phyloP scores from a whole-genome alignment of 345 rosid species.

The Camelina laxa region DNA sequence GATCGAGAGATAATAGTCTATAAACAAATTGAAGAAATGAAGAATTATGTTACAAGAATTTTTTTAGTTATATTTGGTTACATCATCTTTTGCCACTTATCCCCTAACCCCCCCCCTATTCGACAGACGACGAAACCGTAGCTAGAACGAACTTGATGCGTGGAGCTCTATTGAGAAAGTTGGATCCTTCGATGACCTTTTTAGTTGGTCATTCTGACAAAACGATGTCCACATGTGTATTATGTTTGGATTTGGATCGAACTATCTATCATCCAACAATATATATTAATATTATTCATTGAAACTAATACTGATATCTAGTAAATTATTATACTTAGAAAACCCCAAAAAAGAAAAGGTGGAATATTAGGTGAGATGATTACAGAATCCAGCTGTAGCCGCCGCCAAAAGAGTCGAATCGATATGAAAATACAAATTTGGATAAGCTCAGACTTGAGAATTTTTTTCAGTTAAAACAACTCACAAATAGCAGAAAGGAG shows the following conservation, averaged over 20 bases:
- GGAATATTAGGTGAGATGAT: conserved; percentile 39
- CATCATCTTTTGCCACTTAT: neutral
- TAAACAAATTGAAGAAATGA: neutral
- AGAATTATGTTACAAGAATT: neutral
- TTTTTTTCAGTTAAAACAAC: neutral
- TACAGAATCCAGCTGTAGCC: conserved; percentile 34
- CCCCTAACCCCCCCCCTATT: no score
- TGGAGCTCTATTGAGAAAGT: no score
- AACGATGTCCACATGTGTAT: neutral
- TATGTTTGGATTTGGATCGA: neutral
- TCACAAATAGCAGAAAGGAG: no score
- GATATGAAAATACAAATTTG: neutral
- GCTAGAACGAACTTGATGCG: no score
- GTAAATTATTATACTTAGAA: neutral
- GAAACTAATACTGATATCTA: neutral
- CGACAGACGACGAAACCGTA: no score
- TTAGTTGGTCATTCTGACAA: neutral
- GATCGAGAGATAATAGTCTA: no score
- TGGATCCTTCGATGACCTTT: no score
- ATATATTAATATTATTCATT: neutral
- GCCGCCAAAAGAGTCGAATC: conserved; percentile 41
- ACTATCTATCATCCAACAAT: neutral
- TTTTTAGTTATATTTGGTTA: neutral
- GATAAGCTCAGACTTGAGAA: conserved; percentile 30
- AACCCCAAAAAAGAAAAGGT: neutral